Evolutionary conservation across 2,329 filamentous ascomycete genomes (phyloP).

Genomic region (Sclerotiophoma versabilis): DNA sequence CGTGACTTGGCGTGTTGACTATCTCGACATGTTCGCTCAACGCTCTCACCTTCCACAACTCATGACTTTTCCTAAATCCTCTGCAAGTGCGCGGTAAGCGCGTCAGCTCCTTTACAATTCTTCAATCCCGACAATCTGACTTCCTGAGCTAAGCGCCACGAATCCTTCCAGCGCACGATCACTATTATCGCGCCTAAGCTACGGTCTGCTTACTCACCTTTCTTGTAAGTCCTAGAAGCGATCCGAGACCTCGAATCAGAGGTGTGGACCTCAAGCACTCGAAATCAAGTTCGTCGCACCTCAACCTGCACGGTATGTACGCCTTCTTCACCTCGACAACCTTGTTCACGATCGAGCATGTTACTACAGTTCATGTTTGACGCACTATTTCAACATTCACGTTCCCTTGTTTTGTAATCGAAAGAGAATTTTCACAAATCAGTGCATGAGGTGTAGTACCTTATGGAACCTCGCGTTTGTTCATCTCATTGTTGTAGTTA

Average conservation of each 20-base stretch:
- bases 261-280: too few species aligned
- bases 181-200: background rate
- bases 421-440: too few species aligned
- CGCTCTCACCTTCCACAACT: background rate
- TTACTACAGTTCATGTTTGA: too few species aligned
- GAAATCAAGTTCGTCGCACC: too few species aligned
- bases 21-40: background rate
- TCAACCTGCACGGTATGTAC: too few species aligned
- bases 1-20: conserved; percentile 6
- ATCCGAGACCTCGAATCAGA: too few species aligned
- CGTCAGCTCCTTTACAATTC: too few species aligned
- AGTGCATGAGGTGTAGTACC: background rate
- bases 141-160: too few species aligned
- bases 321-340: too few species aligned
- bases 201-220: background rate
- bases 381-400: too few species aligned
- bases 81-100: background rate
- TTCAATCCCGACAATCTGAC: background rate
- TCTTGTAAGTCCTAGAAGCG: background rate
- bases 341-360: too few species aligned
- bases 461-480: background rate
- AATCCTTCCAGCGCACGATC: background rate
- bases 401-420: too few species aligned
- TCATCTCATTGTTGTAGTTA: background rate
- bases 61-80: background rate